Base-by-base conservation (phyloP, 495 filamentous ascomycete genomes). In the Xylaria grammica region DNA sequence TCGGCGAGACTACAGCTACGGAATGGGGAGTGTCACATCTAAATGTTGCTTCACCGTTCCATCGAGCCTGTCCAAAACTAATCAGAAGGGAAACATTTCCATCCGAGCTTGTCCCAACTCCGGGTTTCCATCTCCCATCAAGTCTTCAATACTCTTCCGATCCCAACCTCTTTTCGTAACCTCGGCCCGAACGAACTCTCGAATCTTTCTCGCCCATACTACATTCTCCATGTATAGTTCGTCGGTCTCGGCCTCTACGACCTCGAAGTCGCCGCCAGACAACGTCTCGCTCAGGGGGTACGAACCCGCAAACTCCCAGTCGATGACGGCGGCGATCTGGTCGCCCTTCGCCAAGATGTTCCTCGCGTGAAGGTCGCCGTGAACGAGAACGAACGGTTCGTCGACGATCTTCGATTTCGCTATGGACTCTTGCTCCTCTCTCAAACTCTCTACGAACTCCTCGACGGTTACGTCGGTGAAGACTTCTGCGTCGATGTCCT, bases 291-390 rank as follows among this genome's bases (percentile, higher is more conserved):
- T 42, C 20, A 56, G 4, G 8, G 53, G 53, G 27, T 42, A 56
- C 1, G 36, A 44, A 20, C 53, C 53, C 20, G 53, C 53, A 44
- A 56, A 56, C n/a, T 56, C 53, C 53, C 53, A 56, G 36, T 56
- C 53, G 3, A 56, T 8, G 2, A 56, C 24, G 6, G 53, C 36
- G 3, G 32, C 42, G 1, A 56, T 56, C 24, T 56, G 34, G 19
- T 56, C 53, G 22, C 53, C 53, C 5, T 34, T 10, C 0, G 36
- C 36, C 36, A 56, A 56, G 32, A 56, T 44, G 24, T 56, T 56
- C 15, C 53, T n/a, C 24, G 34, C 53, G 2, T 27, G 19, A 7
- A 56, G 11, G 24, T 56, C 53, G 6, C 53, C 53, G 17, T 56
- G 53, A 5, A 44, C 36, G 6, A 56, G 22, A 11, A 56, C 53